Base-by-base conservation (phyloP, 2,329 filamentous ascomycete genomes). In the Aspergillus fructus region DNA sequence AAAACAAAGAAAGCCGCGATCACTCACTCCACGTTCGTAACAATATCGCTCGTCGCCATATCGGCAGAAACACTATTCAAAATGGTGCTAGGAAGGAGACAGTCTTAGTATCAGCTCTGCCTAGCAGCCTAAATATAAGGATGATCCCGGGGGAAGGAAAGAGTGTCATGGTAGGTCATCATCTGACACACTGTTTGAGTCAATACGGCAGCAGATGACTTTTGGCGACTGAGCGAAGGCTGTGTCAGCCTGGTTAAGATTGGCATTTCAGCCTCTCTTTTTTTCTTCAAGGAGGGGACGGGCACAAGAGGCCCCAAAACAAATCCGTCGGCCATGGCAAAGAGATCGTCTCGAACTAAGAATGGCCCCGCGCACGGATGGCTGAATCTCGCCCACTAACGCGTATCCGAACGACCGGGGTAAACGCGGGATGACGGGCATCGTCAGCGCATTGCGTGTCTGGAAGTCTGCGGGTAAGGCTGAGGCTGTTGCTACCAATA, bases 11-110 rank as follows among this genome's bases (percentile, higher is more conserved):
- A 33, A 7, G 9, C 9, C 21, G 6, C 12, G n/a, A n/a, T 21
- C 19, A 62, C 68, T 53, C 60, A 72, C 70, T 72, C 70, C 23
- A 70, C 56, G 54, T 58, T 49, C 7, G 59, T 59, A 17, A 59
- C 19, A 19, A 19, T 45, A 30, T 50, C 50, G 49, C 46, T 49
- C 15, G 42, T 21, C 11, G 49, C 53, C 59, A 61, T 61, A 21
- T 56, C 37, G 19, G 27, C 34, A 21, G 51, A 19, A 42, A 13
- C 42, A 51, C 39, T 43, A 30, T 33, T 37, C 27, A 43, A 11
- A 63, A 41, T 12, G 58, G 46, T 8, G 47, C 39, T 37, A 24
- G 37, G 9, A 39, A 53, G 5, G 33, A 39, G 11, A 42, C 13
- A 4, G 17, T 9, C 12, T 15, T 30, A 15, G 11, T 17, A 37